phyloP scores from a whole-genome alignment of 2,329 filamentous ascomycete genomes.

The Curvularia hawaiiensis region DNA sequence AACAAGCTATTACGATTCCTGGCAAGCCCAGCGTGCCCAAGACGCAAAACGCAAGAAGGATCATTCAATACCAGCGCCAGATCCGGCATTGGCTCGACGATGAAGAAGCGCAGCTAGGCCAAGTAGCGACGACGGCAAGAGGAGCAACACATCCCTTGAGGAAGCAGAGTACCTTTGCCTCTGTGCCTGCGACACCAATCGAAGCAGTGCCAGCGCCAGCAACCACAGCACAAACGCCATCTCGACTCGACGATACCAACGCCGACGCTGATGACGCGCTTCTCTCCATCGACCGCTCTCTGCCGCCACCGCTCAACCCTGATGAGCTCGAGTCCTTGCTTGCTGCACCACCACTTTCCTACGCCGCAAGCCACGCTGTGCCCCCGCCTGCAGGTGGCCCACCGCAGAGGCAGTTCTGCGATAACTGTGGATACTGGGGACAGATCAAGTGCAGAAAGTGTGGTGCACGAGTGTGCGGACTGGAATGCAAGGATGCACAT shows the following conservation, averaged over 20 bases:
- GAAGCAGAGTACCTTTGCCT: slow-evolving; percentile 32
- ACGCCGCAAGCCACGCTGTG: slow-evolving; percentile 63
- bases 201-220: slow-evolving; percentile 34
- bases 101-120: slow-evolving; percentile 70
- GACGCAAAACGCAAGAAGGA: slow-evolving; percentile 71
- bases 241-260: slow-evolving; percentile 21
- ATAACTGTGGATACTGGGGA: slow-evolving; percentile 83
- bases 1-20: slow-evolving; percentile 51
- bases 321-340: slow-evolving; percentile 69
- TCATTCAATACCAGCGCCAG: slow-evolving; percentile 80
- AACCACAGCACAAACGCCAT: slow-evolving; percentile 9
- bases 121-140: slow-evolving; percentile 27
- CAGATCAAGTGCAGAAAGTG: slow-evolving; percentile 77
- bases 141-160: slow-evolving; percentile 24
- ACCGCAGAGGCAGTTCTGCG: slow-evolving; percentile 69
- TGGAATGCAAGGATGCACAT: slow-evolving; percentile 75
- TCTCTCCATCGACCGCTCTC: slow-evolving; percentile 56
- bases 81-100: slow-evolving; percentile 84
- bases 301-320: slow-evolving; percentile 64
- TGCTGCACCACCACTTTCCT: slow-evolving; percentile 68
- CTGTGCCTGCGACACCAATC: slow-evolving; percentile 33
- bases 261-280: slow-evolving; percentile 57
- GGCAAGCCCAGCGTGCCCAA: slow-evolving; percentile 49
- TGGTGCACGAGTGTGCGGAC: slow-evolving; percentile 75
- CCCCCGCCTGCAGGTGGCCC: slow-evolving; percentile 53